These are phyloP conservation scores for Henckelia pumila DNA, from an alignment of 257 asterid genomes.

Conservation along the genomic window DNA sequence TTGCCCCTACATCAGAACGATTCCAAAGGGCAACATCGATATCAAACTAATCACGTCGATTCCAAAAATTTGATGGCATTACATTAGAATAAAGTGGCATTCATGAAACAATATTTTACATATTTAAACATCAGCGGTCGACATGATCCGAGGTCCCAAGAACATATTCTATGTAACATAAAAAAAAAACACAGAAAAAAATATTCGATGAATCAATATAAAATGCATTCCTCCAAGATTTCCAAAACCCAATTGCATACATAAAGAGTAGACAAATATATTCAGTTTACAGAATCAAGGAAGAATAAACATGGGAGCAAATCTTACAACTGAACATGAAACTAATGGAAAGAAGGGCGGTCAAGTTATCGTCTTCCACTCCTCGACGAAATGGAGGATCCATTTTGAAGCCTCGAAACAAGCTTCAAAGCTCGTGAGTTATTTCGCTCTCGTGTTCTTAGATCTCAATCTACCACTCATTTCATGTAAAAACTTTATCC, in stretches of 20 bases:
- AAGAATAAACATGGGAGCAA: constrained; percentile 38
- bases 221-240: constrained; percentile 20
- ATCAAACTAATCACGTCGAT: too few relatives aligned
- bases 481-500: too few relatives aligned
- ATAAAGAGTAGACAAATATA: background rate
- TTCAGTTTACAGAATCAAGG: background rate
- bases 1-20: too few relatives aligned
- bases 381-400: constrained; percentile 50
- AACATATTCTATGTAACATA: constrained; percentile 37
- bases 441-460: background rate
- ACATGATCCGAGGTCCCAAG: constrained; percentile 30
- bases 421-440: constrained; percentile 55
- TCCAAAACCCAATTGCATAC: constrained; percentile 1
- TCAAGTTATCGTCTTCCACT: constrained; percentile 47
- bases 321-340: constrained; percentile 29
- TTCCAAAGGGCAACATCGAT: too few relatives aligned
- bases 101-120: too few relatives aligned
- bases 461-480: background rate
- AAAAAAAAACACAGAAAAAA: background rate
- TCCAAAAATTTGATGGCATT: too few relatives aligned
- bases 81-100: too few relatives aligned
- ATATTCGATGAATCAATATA: constrained; percentile 24
- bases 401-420: constrained; percentile 53
- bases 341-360: constrained; percentile 34
- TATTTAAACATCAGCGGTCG: constrained; percentile 25